A percentile compares a stretch with the other conserved stretches of the same genome.
Conservation (phyloP, 164 flowering plant species). For the Vitis labrusca region DNA sequence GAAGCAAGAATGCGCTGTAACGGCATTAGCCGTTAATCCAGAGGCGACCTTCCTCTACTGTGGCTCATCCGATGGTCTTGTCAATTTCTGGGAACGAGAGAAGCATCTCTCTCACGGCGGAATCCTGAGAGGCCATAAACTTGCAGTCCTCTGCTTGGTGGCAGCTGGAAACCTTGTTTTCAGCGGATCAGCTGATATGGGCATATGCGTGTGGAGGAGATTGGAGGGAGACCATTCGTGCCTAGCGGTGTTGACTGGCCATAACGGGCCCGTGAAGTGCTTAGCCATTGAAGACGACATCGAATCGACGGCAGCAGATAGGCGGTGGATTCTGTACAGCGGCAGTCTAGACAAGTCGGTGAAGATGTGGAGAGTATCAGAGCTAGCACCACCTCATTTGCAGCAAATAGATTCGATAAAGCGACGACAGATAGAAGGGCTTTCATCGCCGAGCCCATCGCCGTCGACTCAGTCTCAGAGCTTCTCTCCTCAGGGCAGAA, state of each 20-base stretch:
- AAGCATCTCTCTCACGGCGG: slow-evolving; percentile 38
- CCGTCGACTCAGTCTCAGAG: slow-evolving; percentile 16
- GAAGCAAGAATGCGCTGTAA: slow-evolving; percentile 60
- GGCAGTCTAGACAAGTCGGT: slow-evolving; percentile 52
- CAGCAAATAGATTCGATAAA: neutral
- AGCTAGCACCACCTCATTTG: slow-evolving; percentile 11
- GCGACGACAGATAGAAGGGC: neutral
- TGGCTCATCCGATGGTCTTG: slow-evolving; percentile 55
- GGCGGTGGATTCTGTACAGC: slow-evolving; percentile 36
- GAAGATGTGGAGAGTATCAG: slow-evolving; percentile 50
- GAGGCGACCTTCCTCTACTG: slow-evolving; percentile 33
- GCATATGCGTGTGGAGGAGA: slow-evolving; percentile 54
- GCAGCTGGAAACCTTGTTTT: slow-evolving; percentile 41
- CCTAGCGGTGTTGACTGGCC: slow-evolving; percentile 32
- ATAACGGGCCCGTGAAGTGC: slow-evolving; percentile 48
- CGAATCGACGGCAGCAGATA: slow-evolving; percentile 11
- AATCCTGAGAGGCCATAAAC: slow-evolving; percentile 41
- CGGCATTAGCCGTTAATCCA: slow-evolving; percentile 43
- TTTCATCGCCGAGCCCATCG: neutral
- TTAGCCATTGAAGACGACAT: slow-evolving; percentile 34
- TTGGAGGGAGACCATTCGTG: slow-evolving; percentile 22
- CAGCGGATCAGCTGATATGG: slow-evolving; percentile 60
- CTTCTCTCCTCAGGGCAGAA: slow-evolving; percentile 14
- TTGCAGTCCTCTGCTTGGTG: slow-evolving; percentile 49
- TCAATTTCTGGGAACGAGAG: slow-evolving; percentile 53